Conservation (phyloP, 441 rosid species). For the Adansonia madagascariensis region DNA sequence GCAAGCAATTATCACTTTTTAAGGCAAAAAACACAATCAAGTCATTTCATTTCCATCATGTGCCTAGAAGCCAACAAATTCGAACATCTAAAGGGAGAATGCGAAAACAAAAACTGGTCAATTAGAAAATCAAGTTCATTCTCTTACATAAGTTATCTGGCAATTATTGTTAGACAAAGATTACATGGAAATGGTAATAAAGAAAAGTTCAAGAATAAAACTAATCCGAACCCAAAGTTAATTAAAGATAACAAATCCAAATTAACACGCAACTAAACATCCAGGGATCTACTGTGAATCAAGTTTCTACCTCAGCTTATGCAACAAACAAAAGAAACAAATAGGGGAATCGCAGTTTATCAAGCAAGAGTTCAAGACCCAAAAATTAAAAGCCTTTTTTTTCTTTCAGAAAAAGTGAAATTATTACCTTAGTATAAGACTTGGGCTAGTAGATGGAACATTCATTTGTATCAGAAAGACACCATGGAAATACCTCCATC, state of each 20-base stretch:
- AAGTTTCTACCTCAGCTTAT: background rate
- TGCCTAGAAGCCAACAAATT: too few relatives aligned
- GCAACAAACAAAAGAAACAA: background rate
- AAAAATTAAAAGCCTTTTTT: background rate
- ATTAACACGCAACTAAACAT: slow-evolving; percentile 20
- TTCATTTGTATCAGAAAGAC: slow-evolving; percentile 32
- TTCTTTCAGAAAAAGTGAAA: background rate
- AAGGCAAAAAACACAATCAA: background rate
- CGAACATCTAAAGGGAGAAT: background rate
- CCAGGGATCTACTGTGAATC: slow-evolving; percentile 23
- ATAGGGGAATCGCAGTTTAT: background rate
- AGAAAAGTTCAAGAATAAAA: background rate
- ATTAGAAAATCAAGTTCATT: background rate
- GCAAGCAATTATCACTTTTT: background rate
- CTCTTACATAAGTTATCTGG: background rate
- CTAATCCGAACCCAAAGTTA: background rate
- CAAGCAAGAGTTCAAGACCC: background rate
- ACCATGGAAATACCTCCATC: slow-evolving; percentile 35
- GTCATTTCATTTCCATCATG: too few relatives aligned
- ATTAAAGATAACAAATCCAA: background rate
- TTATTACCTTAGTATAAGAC: slow-evolving; percentile 31
- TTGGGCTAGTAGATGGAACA: slow-evolving; percentile 15
- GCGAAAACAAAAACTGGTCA: background rate
- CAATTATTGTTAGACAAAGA: background rate
- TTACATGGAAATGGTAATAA: background rate